Conservation (phyloP, 2,329 filamentous ascomycete species). For the Exophiala viscosa region DNA sequence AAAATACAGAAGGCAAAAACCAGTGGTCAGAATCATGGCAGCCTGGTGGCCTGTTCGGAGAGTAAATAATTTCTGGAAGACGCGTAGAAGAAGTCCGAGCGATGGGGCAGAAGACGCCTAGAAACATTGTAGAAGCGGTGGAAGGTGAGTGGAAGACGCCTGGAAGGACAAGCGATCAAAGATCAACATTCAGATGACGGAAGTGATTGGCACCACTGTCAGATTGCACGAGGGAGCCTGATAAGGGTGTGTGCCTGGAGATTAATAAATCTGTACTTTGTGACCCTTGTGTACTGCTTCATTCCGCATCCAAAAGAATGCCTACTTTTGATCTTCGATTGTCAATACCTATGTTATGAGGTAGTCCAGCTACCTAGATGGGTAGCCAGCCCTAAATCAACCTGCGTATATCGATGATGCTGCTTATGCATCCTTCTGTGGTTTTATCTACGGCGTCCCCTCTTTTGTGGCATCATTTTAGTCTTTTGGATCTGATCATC, state of each 20-base stretch:
- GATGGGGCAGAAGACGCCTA: slow-evolving; percentile 5
- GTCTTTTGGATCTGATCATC: slow-evolving; percentile 14
- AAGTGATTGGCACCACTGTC: slow-evolving; percentile 82
- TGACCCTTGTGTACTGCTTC: too few species aligned
- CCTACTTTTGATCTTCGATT: too few species aligned
- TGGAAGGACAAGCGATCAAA: slow-evolving; percentile 8
- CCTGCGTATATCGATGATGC: too few species aligned
- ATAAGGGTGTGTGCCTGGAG: background rate
- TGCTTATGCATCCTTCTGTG: background rate
- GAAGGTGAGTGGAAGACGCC: slow-evolving; percentile 13
- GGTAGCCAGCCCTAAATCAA: background rate
- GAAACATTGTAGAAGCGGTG: slow-evolving; percentile 10
- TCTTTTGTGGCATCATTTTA: slow-evolving; percentile 11
- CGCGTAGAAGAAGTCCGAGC: slow-evolving; percentile 17
- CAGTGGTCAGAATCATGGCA: too few species aligned
- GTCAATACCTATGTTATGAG: too few species aligned
- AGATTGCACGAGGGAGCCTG: too few species aligned
- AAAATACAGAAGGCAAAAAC: too few species aligned
- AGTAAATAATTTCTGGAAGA: slow-evolving; percentile 16
- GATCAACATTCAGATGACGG: slow-evolving; percentile 67
- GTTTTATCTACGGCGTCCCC: slow-evolving; percentile 1
- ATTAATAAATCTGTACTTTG: too few species aligned
- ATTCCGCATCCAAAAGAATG: too few species aligned
- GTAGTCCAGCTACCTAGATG: too few species aligned
- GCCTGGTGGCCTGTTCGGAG: background rate